Base-by-base conservation (phyloP, 2,329 filamentous ascomycete species). In the Thielaviopsis cerberus region DNA sequence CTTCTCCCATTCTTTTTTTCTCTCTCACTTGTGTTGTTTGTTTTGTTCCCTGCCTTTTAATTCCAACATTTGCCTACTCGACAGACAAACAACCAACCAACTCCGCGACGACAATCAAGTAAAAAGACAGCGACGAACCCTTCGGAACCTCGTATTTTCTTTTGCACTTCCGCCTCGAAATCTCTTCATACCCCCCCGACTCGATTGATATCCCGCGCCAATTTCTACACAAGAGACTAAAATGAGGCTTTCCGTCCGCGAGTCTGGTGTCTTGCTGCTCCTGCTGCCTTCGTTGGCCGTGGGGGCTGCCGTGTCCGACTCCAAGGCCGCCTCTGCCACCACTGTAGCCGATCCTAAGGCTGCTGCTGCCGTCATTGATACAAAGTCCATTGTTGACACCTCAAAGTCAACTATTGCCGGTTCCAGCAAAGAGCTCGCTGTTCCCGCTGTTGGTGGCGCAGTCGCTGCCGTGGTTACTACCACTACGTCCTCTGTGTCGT, bases 351-450 rank as follows among this genome's bases (percentile, higher is more conserved):
- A 48, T 10, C n/a, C 41, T n/a, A 48, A 48, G 7, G 48, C 24
- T 15, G 26, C 54, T n/a, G 27, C 45, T 13, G 34, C 26, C 37
- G 34, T 45, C 26, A 20, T 59, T 10, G 55, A 58, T 27, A 55
- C 53, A 30, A 60, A 60, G 55, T 52, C 55, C 50, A 30, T 55
- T 25, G 34, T 41, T 25, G 54, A 25, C 24, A 62, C 62, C 4
- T 68, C 73, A 56, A 75, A 77, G 70, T 57, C 55, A 15, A 52
- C 30, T 15, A 15, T 59, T 52, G 66, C 73, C 34, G 74, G 74
- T 1, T 62, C 63, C 62, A 57, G 25, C 30, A 55, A 55, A 25
- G 53, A 58, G n/a, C 30, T 53, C 15, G 41, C 20, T 17, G 41
- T 22, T 8, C 51, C 27, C 24, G 56, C 20, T 15, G 50, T 48